A percentile compares a stretch with the other conserved stretches of the same genome.
These are phyloP conservation scores for Medicago arabica DNA, from an alignment of 306 rosid species.

Conservation along the genomic window DNA sequence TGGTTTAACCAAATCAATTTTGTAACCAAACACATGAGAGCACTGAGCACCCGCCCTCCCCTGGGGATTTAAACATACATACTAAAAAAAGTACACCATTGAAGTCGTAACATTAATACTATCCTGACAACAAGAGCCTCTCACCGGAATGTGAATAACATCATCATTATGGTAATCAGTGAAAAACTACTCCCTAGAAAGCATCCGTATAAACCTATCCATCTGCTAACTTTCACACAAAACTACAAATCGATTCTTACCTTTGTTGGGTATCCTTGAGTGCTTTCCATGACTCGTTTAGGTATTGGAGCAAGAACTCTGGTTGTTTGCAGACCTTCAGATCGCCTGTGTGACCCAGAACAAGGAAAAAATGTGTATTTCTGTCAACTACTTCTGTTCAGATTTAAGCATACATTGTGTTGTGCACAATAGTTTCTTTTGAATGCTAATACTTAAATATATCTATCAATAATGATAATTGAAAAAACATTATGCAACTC, in stretches of 20 bases:
- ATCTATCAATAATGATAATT: constrained; percentile 7
- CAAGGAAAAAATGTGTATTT: constrained; percentile 34
- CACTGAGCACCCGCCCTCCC: too few species aligned
- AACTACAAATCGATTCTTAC: constrained; percentile 44
- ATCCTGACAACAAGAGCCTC: constrained; percentile 18
- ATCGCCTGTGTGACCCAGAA: constrained; percentile 62
- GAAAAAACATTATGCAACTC: constrained; percentile 21
- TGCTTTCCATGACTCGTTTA: constrained; percentile 71
- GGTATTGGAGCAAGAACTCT: constrained; percentile 91
- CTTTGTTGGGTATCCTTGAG: constrained; percentile 93
- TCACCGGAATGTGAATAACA: constrained; percentile 7
- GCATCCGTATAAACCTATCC: neutral
- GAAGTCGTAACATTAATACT: neutral
- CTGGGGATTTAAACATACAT: too few species aligned
- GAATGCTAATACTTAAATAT: constrained; percentile 6
- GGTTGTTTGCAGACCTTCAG: constrained; percentile 87
- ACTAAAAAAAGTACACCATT: neutral
- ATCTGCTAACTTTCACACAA: constrained; percentile 31
- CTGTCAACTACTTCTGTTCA: constrained; percentile 27
- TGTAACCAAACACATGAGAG: too few species aligned
- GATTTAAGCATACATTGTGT: constrained; percentile 22
- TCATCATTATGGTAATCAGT: neutral
- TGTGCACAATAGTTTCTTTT: constrained; percentile 7
- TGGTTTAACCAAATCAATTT: too few species aligned
- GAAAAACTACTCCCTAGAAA: too few species aligned